These are phyloP conservation scores for Abrus precatorius DNA, from an alignment of 306 rosid genomes.

Conservation along the genomic window DNA sequence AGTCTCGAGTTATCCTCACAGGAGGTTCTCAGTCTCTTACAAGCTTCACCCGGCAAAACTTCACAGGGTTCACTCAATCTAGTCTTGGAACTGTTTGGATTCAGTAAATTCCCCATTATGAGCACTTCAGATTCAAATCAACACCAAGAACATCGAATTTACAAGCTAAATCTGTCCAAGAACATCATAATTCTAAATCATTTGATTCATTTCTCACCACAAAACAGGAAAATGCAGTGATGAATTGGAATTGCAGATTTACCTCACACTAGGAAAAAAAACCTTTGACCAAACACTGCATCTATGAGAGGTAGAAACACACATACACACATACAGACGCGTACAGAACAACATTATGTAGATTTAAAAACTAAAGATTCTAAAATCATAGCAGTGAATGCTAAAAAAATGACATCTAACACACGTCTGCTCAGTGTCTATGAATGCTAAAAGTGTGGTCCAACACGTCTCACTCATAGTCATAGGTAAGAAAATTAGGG, in stretches of 20 bases:
- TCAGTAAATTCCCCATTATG: slow-evolving; percentile 50
- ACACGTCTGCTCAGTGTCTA: no score
- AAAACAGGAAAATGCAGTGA: slow-evolving; percentile 16
- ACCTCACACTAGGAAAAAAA: neutral
- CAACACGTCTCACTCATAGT: no score
- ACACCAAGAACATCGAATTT: slow-evolving; percentile 36
- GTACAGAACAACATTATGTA: no score
- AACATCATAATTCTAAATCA: slow-evolving; percentile 29
- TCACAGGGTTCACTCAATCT: slow-evolving; percentile 19
- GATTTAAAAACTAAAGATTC: no score
- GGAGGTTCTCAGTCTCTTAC: slow-evolving; percentile 43
- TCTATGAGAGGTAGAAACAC: neutral
- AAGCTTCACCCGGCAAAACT: slow-evolving; percentile 43
- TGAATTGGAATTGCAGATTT: neutral
- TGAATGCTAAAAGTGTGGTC: no score
- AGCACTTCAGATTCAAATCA: slow-evolving; percentile 33
- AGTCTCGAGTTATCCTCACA: slow-evolving; percentile 38
- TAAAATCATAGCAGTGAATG: no score
- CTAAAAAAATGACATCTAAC: no score
- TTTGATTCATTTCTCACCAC: slow-evolving; percentile 24
- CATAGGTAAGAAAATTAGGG: no score
- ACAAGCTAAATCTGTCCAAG: slow-evolving; percentile 33
- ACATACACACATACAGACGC: no score
- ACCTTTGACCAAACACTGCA: slow-evolving; percentile 8
- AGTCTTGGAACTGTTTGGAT: slow-evolving; percentile 33